Evolutionary conservation across 1,284 basidiomycete species (phyloP), one percentile per base, ranked within the genome.

Genomic region (Cutaneotrichosporon spelunceum): DNA sequence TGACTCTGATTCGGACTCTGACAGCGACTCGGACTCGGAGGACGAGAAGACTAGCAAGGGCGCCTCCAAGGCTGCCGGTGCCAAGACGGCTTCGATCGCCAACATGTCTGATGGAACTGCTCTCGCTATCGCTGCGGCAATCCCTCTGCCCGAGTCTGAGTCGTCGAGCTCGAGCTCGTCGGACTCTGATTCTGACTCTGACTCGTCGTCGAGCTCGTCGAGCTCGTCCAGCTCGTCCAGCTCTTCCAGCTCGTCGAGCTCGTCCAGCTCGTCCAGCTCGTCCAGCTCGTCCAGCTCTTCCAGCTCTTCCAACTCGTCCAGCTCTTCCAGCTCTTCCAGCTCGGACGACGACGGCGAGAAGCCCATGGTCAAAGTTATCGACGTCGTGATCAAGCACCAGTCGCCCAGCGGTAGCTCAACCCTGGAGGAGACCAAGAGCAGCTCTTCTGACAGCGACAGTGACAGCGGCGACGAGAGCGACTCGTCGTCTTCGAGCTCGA

Each of bases 401-500:
- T 36, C 58, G 42, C 21, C 42, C 42, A 57, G 56, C 56, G 29
- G 47, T 26, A 58, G 57, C 57, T 52, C 48, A 27, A 58, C 49
- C 7, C 10, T 61, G 24, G 57, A 58, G 26, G 55, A 36, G 11
- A 30, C 16, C 48, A 50, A 50, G 48, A n/a, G 19, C 26, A 42
- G 39, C 39, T 33, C 30, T 33, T 33, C 30, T 11, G 19, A 19
- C 39, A 42, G 39, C 19, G 39, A 61, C 45, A 56, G 44, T 8
- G 62, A 61, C 49, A 60, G 34, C n/a, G 59, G 42, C 34, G 48
- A 44, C 58, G 63, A 65, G 58, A 63, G 58, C 50, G 60, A 62
- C 56, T 57, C 30, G 3, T 69, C 68, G 7, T 76, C 78, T 2
- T 66, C 65, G 5, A 48, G 50, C 7, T 62, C 57, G 48, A 62